Base-by-base conservation (phyloP, 2,329 filamentous ascomycete genomes). In the Ophiostoma sp. region DNA sequence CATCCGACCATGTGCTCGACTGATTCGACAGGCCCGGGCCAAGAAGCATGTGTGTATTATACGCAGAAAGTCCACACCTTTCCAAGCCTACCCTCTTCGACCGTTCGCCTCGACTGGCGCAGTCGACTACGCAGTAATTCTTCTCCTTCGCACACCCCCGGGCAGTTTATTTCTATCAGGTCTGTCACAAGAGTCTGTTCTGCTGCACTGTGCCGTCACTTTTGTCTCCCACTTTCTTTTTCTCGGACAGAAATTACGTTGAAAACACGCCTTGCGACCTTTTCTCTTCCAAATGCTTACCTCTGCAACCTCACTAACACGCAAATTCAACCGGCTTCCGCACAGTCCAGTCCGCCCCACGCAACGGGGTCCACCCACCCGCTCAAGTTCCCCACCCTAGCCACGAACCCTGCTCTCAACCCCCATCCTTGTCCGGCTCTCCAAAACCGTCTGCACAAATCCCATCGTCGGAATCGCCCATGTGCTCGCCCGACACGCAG, bases 381-480 rank as follows among this genome's bases (percentile, higher is more conserved):
- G 45, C 19, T 22, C 42, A 22, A 36, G 11, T 39, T 68, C 61
- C 19, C 70, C 70, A 72, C 71, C 15, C 33, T 45, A 55, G 45
- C 36, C 55, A 45, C 50, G 57, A 61, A 50, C 52, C 57, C 36
- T 63, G 59, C 48, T 52, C 57, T 28, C 22, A 28, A 48, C 48
- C 71, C 61, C 48, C 31, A 33, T 42, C 64, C 36, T 45, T 52
- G 28, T 25, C 42, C 64, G 28, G 42, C 42, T 50, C 66, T 45
- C 39, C 22, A 55, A 63, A 28, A 55, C 48, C 25, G 63, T 57
- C 55, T 74, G 71, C 70, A 72, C 75, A 75, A 76, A 76, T 76
- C 75, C 75, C 73, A 66, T 74, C 42, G 71, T 69, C 57, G 69
- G 72, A 74, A 70, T 74, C 25, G 71, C 63, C 70, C 75, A 76